These are phyloP conservation scores for Epichloe aotearoae DNA, from an alignment of 2,329 filamentous ascomycete species.

Conservation along the genomic window DNA sequence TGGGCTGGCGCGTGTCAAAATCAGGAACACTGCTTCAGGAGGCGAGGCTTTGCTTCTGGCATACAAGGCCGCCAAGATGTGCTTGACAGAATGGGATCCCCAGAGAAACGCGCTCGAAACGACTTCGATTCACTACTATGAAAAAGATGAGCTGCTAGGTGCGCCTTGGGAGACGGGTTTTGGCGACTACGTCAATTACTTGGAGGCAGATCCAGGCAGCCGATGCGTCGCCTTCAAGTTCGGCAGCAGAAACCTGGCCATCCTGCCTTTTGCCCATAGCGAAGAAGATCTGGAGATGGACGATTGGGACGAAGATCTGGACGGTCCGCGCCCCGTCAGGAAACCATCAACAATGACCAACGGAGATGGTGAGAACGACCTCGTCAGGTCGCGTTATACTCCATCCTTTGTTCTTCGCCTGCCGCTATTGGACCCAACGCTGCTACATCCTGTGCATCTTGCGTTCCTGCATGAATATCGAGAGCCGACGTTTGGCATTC, in stretches of 20 bases:
- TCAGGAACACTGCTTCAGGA: constrained; percentile 58
- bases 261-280: constrained; percentile 77
- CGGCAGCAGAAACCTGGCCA: constrained; percentile 75
- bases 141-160: constrained; percentile 76
- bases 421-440: constrained; percentile 71
- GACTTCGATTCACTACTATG: constrained; percentile 94
- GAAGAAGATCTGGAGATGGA: constrained; percentile 85
- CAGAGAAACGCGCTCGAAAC: constrained; percentile 68
- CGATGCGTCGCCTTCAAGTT: constrained; percentile 93
- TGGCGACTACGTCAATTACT: constrained; percentile 62
- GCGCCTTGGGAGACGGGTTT: constrained; percentile 71
- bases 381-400: constrained; percentile 52
- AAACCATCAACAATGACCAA: constrained; percentile 22
- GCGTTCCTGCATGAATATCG: constrained; percentile 93
- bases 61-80: constrained; percentile 84
- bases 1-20: constrained; percentile 66
- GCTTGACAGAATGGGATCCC: constrained; percentile 86
- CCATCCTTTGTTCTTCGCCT: constrained; percentile 88
- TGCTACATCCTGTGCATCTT: constrained; percentile 82
- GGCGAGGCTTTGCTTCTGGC: constrained; percentile 75
- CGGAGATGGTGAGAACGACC: constrained; percentile 17
- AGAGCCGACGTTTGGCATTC: constrained; percentile 90
- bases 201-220: constrained; percentile 82
- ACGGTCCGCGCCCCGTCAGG: constrained; percentile 49
- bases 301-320: constrained; percentile 75